Evolutionary conservation across 129 eudicot genomes (phyloP), one percentile per base, ranked within the genome.

Genomic region (Gnaphalium uliginosum): DNA sequence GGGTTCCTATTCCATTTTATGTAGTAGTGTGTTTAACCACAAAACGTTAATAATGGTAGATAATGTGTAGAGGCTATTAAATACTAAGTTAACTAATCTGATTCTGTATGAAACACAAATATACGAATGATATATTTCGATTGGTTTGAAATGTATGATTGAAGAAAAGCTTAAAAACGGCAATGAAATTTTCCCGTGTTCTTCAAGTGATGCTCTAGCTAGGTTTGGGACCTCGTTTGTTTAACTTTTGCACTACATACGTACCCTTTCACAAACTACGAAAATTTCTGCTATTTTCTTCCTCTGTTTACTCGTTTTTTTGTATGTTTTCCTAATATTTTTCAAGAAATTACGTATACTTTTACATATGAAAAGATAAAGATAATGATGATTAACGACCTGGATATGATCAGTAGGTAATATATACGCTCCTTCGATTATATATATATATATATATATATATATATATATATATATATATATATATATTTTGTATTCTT

Each of bases 401-500:
- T 60, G 23, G 11, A 54, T n/a, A 6, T 56, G 25, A 19, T 56
- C 19, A 56, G 19, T 60, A 60, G 17, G 5, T 11, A 14, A 60
- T 60, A 7, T 60, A 60, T 60, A 60, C 29, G 24, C 66, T 60
- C 30, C 18, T 24, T 60, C 25, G 15, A 17, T 23, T 7, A 60
- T 26, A 14, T 19, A 1, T 56, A 27, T 41, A 43, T 26, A 3
- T 35, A 3, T 35, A 35, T 35, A 19, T 32, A n/a, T n/a, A n/a
- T n/a, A n/a, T n/a, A n/a, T n/a, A n/a, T n/a, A n/a, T n/a, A n/a
- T n/a, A n/a, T n/a, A n/a, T n/a, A n/a, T n/a, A n/a, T n/a, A n/a
- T n/a, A n/a, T n/a, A n/a, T n/a, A n/a, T n/a, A n/a, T n/a, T n/a
- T 56, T 60, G 24, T 73, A 6, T 2, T 69, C 6, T 69, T 69